These are phyloP conservation scores for Lipomyces kockii DNA, from an alignment of 805 yeast species.

Conservation along the genomic window DNA sequence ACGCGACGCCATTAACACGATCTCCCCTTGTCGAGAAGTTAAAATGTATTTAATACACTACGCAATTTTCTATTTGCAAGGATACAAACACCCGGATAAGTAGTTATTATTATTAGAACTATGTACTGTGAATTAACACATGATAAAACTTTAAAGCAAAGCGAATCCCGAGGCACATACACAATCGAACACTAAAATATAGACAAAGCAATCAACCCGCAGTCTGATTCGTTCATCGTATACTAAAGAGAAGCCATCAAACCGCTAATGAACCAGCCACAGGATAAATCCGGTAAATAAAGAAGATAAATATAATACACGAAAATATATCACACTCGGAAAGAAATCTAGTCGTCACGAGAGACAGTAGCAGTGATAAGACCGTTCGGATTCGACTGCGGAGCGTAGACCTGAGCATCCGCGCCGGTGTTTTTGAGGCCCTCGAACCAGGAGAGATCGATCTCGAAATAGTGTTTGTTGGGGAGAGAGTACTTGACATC, in stretches of 20 bases:
- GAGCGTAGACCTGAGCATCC: slow-evolving; percentile 84
- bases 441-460: slow-evolving; percentile 79
- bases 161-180: background rate
- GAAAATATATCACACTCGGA: background rate
- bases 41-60: too few species aligned
- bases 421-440: slow-evolving; percentile 64
- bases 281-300: background rate
- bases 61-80: background rate
- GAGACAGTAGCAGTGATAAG: slow-evolving; percentile 85
- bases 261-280: background rate
- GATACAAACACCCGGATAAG: background rate
- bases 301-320: background rate
- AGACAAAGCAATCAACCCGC: background rate
- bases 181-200: background rate
- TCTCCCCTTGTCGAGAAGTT: background rate
- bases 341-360: slow-evolving; percentile 51
- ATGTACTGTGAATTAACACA: background rate
- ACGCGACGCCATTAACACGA: too few species aligned
- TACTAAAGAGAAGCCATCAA: background rate
- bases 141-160: background rate
- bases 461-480: slow-evolving; percentile 87
- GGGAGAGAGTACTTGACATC: slow-evolving; percentile 79
- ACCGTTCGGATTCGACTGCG: slow-evolving; percentile 89
- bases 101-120: background rate
- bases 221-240: background rate